A percentile compares a stretch with the other conserved stretches of the same genome.
Evolutionary conservation across 176 grass and related monocot genomes (phyloP).

Genomic region (Carex kokanica): DNA sequence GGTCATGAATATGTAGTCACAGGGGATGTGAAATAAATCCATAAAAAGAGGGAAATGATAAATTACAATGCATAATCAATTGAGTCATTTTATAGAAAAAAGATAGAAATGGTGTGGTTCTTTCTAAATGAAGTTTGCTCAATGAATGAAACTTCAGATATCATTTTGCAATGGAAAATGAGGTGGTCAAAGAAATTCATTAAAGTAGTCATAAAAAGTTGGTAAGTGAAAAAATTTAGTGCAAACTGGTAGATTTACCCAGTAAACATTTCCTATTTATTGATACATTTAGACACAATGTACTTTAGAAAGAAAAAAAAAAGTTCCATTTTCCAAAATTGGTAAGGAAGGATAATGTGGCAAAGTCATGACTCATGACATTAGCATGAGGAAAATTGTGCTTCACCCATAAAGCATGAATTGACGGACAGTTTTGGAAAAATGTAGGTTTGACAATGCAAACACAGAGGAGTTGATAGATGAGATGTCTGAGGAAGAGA

Average conservation of each 20-base stretch:
- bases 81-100: neutral
- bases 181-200: neutral
- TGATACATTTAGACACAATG: neutral
- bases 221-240: neutral
- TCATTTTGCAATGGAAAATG: too few relatives aligned
- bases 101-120: neutral
- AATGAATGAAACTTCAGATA: neutral
- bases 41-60: too few relatives aligned
- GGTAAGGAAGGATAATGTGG: neutral
- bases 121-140: neutral
- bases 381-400: neutral
- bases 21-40: too few relatives aligned
- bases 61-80: neutral
- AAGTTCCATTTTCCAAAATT: neutral
- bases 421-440: neutral
- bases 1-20: too few relatives aligned
- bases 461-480: conserved; percentile 58
- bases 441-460: conserved; percentile 62
- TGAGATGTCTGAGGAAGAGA: conserved; percentile 70
- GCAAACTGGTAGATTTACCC: neutral
- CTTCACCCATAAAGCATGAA: conserved; percentile 8
- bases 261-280: neutral
- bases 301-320: neutral
- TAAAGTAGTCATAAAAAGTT: neutral
- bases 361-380: neutral